These are phyloP conservation scores for Pterocarpus santalinus DNA, from an alignment of 306 rosid genomes.

Conservation along the genomic window DNA sequence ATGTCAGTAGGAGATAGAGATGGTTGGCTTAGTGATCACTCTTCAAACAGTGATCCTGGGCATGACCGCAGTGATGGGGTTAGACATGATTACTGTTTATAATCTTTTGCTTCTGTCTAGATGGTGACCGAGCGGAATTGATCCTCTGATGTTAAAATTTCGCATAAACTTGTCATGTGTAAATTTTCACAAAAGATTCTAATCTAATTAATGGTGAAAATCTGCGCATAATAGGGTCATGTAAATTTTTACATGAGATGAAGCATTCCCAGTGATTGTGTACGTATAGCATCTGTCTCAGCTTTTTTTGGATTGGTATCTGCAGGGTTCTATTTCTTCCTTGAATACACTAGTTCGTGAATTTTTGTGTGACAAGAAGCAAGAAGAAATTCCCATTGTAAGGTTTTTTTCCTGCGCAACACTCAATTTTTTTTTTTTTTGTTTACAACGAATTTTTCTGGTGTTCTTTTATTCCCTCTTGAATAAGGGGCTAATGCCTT, in stretches of 20 bases:
- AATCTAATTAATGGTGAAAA: no score
- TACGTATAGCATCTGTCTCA: constrained; percentile 15
- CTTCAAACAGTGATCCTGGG: constrained; percentile 52
- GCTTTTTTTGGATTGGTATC: constrained; percentile 43
- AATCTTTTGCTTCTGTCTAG: constrained; percentile 7
- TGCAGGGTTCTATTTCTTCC: constrained; percentile 71
- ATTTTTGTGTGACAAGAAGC: constrained; percentile 68
- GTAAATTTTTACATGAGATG: no score
- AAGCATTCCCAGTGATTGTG: not conserved
- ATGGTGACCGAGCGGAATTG: not conserved
- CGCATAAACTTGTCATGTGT: no score
- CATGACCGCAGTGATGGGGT: constrained; percentile 68
- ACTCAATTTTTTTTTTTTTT: not conserved
- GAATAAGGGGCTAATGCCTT: constrained; percentile 21
- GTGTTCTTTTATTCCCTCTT: not conserved
- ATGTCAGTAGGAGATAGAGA: constrained; percentile 54
- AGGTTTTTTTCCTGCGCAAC: constrained; percentile 41
- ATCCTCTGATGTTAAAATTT: no score
- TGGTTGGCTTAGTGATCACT: constrained; percentile 51
- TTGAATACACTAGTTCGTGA: constrained; percentile 69
- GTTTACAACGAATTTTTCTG: not conserved
- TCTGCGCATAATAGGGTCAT: no score
- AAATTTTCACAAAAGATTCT: no score
- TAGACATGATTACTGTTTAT: constrained; percentile 49
- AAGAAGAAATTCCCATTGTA: constrained; percentile 86